Conservation (phyloP, 305 asterid species). For the Solanum hybrid region DNA sequence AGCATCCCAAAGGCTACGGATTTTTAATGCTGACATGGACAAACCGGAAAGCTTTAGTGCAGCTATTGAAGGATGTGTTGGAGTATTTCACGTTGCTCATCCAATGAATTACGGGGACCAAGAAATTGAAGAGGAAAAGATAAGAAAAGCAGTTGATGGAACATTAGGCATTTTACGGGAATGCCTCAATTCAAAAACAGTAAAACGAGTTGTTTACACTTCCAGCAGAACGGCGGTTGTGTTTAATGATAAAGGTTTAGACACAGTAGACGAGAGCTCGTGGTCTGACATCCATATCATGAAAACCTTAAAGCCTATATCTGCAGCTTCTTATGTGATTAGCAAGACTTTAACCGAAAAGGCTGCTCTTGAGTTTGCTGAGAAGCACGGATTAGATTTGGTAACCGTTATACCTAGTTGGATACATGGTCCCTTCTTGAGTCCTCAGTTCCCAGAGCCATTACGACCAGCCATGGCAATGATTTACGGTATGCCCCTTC, state of each 20-base stretch:
- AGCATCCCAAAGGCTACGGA: neutral
- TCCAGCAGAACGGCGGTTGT: slow-evolving; percentile 35
- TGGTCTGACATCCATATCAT: slow-evolving; percentile 57
- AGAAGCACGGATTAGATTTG: slow-evolving; percentile 39
- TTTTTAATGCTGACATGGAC: neutral
- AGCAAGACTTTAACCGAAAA: slow-evolving; percentile 43
- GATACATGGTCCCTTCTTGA: slow-evolving; percentile 47
- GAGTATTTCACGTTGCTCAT: slow-evolving; percentile 1
- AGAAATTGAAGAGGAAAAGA: neutral
- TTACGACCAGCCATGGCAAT: slow-evolving; percentile 13
- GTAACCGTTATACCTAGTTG: slow-evolving; percentile 34
- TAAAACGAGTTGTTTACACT: slow-evolving; percentile 57
- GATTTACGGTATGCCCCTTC: neutral
- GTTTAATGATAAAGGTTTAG: slow-evolving; percentile 1
- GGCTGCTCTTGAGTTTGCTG: slow-evolving; percentile 40
- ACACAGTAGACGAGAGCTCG: slow-evolving; percentile 28
- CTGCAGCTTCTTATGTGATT: slow-evolving; percentile 18
- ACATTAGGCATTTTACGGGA: neutral
- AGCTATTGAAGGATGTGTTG: neutral
- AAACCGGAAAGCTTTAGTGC: neutral
- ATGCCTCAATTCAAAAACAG: slow-evolving; percentile 46
- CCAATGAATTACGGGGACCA: neutral
- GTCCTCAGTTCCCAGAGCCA: slow-evolving; percentile 29
- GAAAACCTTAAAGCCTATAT: slow-evolving; percentile 7
- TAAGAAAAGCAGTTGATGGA: neutral